Base-by-base conservation (phyloP, 2,329 filamentous ascomycete genomes). In the Blumeria graminis region DNA sequence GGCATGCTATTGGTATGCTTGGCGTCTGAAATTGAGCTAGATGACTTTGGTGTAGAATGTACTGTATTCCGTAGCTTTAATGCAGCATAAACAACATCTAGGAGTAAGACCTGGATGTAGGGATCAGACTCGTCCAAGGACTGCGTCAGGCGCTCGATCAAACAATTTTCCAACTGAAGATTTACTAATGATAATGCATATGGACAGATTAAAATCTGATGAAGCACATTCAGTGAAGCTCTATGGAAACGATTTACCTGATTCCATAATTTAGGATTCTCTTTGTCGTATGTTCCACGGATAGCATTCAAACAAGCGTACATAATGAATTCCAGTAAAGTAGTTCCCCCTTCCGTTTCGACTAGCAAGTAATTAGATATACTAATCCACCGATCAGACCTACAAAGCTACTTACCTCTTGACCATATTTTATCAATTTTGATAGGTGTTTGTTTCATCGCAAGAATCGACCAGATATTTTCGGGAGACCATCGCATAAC, bases 41-140 rank as follows among this genome's bases (percentile, higher is more conserved):
- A 53, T 9, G 64, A 62, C 18, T 58, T 48, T 6, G 52, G 39
- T 33, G 56, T 56, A n/a, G 60, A 45, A 35, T 54, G 63, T 1
- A 62, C 58, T 3, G 68, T 61, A 53, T 78, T 74, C 45, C 76
- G 72, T 45, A 92, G 74, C 64, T 81, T 86, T 9, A 95, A 72
- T 3, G 83, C 75, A 51, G 81, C 80, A 62, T 84, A 78, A 3
- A 89, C 76, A n/a, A 86, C 80, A 63, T 89, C 84, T 28, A 95
- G 75, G 9, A 94, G 70, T 0, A 87, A 74, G 13, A 84, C 80
- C 63, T 94, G 88, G 0, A 90, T 76, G 55, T 81, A 81, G 34
- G 81, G 76, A 61, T 86, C 84, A 1, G 77, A 70, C 6, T 75
- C 73, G 39, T 73, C 68, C 18, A 87, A 71, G 14, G 81, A 76